Evolutionary conservation across 176 grass and related monocot species (phyloP), one percentile per base, ranked within the genome.

Genomic region (Oryza glumipatula): DNA sequence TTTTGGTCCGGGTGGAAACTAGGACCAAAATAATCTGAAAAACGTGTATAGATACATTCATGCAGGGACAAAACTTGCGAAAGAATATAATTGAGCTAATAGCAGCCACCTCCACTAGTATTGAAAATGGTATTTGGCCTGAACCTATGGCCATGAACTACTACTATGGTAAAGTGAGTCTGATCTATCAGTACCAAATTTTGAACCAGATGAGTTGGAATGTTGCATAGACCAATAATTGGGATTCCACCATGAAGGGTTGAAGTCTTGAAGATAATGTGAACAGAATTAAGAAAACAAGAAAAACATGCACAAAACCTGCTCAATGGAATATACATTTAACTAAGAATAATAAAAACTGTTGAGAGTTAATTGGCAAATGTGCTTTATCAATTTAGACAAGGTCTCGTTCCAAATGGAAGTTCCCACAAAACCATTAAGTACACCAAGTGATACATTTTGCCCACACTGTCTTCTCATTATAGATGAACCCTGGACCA

Each of bases 81-180:
- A 58, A 49, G 1, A 35, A 48, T 60, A 82, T 82, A 14, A 86
- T 83, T 83, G 88, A 49, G 63, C 68, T 74, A 68, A 61, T 32
- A 83, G 74, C 84, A 79, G 74, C 74, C 84, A 83, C 60, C 61
- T 83, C 80, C 84, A 79, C 68, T 63, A 79, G 60, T 13, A 61
- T 45, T 73, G 79, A 26, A 82, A 86, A 73, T 90, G 70, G 79
- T 86, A 74, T 68, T 82, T 63, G 76, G 60, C 71, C 85, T 33
- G 69, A 76, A 76, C 47, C 78, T 69, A 87, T 7, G 35, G 46
- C 24, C 9, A 24, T 8, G 23, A 56, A 47, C 70, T 28, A 24
- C 39, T 41, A 41, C 39, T 41, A 41, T 67, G 78, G 36, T 70
- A 35, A 67, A 38, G 51, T 81, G 83, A 68, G 68, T 76, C 46